Conservation (phyloP, 306 rosid species). For the Ormosia emarginata region DNA sequence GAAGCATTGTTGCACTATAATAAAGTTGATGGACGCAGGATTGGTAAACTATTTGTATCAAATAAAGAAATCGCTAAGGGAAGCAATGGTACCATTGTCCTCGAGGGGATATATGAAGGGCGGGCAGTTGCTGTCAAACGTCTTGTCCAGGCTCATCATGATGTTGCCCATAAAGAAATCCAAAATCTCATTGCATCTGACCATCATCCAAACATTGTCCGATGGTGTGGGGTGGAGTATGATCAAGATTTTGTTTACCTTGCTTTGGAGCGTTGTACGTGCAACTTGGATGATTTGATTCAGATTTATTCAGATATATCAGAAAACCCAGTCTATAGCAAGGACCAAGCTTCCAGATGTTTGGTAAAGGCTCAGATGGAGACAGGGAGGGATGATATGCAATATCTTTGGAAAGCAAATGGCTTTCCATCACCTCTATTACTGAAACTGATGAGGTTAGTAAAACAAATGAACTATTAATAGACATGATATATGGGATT, state of each 20-base stretch:
- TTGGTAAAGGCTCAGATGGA: slow-evolving; percentile 33
- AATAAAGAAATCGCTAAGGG: slow-evolving; percentile 68
- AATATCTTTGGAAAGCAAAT: slow-evolving; percentile 49
- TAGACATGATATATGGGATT: background rate
- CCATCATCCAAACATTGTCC: slow-evolving; percentile 69
- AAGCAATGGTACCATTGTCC: slow-evolving; percentile 74
- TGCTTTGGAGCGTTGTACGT: slow-evolving; percentile 72
- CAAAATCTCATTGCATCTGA: slow-evolving; percentile 79
- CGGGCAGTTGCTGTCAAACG: slow-evolving; percentile 87
- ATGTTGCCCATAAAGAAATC: slow-evolving; percentile 68
- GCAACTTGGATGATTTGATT: slow-evolving; percentile 66
- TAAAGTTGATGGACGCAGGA: slow-evolving; percentile 49
- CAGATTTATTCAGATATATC: slow-evolving; percentile 33
- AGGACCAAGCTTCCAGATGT: slow-evolving; percentile 25
- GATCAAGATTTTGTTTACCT: slow-evolving; percentile 85
- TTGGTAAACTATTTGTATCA: slow-evolving; percentile 62
- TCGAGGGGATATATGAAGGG: slow-evolving; percentile 63
- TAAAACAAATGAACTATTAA: slow-evolving; percentile 1
- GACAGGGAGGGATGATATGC: slow-evolving; percentile 29
- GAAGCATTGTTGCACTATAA: background rate
- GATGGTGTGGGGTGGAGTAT: slow-evolving; percentile 81
- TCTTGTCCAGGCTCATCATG: slow-evolving; percentile 75
- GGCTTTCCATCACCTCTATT: slow-evolving; percentile 54
- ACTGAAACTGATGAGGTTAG: slow-evolving; percentile 76
- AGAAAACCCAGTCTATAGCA: background rate